Base-by-base conservation (phyloP, 768 basidiomycete species). In the Lentinula detonsa region DNA sequence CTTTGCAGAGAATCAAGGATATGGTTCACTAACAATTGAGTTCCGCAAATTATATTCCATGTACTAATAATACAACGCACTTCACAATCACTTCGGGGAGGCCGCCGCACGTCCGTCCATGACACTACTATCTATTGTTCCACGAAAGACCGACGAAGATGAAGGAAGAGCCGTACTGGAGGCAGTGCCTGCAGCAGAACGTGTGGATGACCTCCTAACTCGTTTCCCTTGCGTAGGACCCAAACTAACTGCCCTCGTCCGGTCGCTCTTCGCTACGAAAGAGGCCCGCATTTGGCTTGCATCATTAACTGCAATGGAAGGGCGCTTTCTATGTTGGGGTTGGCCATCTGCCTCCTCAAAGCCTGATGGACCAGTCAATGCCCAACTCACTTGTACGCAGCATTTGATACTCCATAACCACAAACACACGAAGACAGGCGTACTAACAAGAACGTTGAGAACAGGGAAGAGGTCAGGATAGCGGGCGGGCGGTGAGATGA, bases 341-440 rank as follows among this genome's bases (percentile, higher is more conserved):
- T 51, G 15, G 43, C 31, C n/a, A 23, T 49, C 21, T 10, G 31
- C 45, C 9, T 23, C 35, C n/a, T 33, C 59, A 16, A 33, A 18
- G 16, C 18, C 59, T 5, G 53, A 74, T 18, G 85, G 72, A 0
- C 88, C 88, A 4, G 84, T 82, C 9, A 91, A 69, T 11, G 88
- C 90, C 95, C 94, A 96, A 8, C 84, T 77, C 40, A 87, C 86
- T 67, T 95, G 87, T 23, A 94, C 69, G 21, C 89, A 83, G 51
- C 90, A 86, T 65, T 87, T 88, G 70, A 93, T 85, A 54, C 90
- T 91, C 93, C 93, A 97, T 15, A 94, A 68, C 91, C 91, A 98
- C n/a, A 83, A 78, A 33, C 92, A 70, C 6, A 78, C 82, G 69
- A 98, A 96, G 16, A 96, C 85, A 1, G 85, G 88, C 1, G 88